phyloP scores from a whole-genome alignment of 2,329 filamentous ascomycete species.

The Fusarium scirpi region DNA sequence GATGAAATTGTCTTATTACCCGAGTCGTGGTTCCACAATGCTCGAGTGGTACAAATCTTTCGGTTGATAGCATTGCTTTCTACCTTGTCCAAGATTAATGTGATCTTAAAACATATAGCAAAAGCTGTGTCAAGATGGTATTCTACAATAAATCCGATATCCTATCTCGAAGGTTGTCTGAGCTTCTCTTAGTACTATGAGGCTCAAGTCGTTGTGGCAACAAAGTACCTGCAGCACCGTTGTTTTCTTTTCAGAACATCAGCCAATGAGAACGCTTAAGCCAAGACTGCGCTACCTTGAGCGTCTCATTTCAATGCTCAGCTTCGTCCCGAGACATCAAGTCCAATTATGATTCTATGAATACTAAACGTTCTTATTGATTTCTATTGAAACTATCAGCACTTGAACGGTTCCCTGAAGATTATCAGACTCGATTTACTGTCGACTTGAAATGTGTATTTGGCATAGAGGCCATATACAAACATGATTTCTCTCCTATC shows the following conservation, averaged over 20 bases:
- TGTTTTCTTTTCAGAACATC: constrained; percentile 25
- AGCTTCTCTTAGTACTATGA: background rate
- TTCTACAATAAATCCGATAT: background rate
- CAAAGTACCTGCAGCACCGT: background rate
- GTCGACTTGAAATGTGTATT: constrained; percentile 7
- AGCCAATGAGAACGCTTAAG: constrained; percentile 21
- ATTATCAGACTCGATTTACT: background rate
- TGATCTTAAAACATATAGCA: too few species aligned
- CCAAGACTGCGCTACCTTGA: background rate
- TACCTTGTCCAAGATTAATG: background rate
- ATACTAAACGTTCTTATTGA: background rate
- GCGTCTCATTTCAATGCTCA: constrained; percentile 3
- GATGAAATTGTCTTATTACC: background rate
- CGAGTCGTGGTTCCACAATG: too few species aligned
- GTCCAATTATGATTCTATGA: background rate
- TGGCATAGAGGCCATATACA: constrained; percentile 20
- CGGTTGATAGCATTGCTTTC: background rate
- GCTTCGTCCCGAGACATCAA: constrained; percentile 6
- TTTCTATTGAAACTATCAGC: background rate
- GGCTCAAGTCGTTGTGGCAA: constrained; percentile 37
- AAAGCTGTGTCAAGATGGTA: background rate
- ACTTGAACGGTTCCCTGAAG: too few species aligned
- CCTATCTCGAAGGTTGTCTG: background rate
- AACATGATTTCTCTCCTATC: constrained; percentile 44
- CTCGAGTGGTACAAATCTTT: background rate